phyloP scores from a whole-genome alignment of 2,329 filamentous ascomycete species.

The Sarocladium brachiariae region DNA sequence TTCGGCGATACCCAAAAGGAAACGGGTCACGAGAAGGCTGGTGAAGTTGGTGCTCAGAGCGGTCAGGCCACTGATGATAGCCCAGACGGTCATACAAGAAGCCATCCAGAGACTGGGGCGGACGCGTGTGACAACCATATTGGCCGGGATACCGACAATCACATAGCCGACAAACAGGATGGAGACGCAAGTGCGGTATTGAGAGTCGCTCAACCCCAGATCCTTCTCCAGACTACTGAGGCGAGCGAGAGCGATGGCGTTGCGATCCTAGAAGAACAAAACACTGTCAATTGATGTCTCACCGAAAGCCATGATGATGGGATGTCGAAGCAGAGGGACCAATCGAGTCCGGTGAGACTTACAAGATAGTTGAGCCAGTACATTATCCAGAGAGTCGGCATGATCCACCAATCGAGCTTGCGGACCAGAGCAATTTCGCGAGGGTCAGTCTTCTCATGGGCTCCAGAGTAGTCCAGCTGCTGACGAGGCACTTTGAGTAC shows the following conservation, averaged over 20 bases:
- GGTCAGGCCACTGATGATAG: slow-evolving; percentile 31
- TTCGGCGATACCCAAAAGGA: slow-evolving; percentile 34
- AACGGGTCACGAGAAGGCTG: slow-evolving; percentile 34
- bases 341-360: background rate
- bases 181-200: slow-evolving; percentile 20
- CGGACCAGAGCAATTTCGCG: slow-evolving; percentile 23
- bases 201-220: slow-evolving; percentile 14
- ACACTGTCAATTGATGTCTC: background rate
- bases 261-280: slow-evolving; percentile 5
- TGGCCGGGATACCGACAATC: slow-evolving; percentile 23
- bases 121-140: slow-evolving; percentile 17
- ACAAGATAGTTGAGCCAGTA: slow-evolving; percentile 13
- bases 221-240: slow-evolving; percentile 18
- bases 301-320: no score
- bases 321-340: background rate
- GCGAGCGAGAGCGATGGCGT: slow-evolving; percentile 14
- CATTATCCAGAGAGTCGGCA: slow-evolving; percentile 14
- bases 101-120: slow-evolving; percentile 20
- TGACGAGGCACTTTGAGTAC: slow-evolving; percentile 49
- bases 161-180: slow-evolving; percentile 21
- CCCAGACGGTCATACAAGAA: slow-evolving; percentile 33
- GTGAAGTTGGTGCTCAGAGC: slow-evolving; percentile 36
- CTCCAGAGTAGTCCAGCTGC: slow-evolving; percentile 20
- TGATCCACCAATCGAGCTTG: slow-evolving; percentile 25
- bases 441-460: slow-evolving; percentile 19